Conservation (phyloP, 2,329 filamentous ascomycete species). For the Plectosphaerella cucumerina region DNA sequence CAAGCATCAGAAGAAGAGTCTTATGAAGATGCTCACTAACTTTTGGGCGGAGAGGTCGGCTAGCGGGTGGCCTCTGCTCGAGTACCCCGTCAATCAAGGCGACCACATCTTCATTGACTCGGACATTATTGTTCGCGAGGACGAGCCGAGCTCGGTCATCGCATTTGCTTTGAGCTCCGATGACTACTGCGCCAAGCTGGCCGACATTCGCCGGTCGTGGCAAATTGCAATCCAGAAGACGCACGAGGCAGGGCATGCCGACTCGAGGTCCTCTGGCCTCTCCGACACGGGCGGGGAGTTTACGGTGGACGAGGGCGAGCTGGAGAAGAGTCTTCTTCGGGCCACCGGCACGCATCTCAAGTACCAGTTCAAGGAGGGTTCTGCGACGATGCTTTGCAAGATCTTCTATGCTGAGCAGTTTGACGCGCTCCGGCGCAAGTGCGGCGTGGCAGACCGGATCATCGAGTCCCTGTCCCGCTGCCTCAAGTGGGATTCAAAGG, state of each 20-base stretch:
- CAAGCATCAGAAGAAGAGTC: constrained; percentile 86
- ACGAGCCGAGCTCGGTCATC: constrained; percentile 94
- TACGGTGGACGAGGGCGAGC: constrained; percentile 59
- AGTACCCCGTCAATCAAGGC: constrained; percentile 82
- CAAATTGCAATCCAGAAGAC: constrained; percentile 14
- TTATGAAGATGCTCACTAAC: constrained; percentile 93
- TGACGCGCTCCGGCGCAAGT: constrained; percentile 88
- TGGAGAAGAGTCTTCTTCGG: constrained; percentile 81
- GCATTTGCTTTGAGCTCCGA: constrained; percentile 85
- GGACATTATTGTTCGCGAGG: constrained; percentile 93
- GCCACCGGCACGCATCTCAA: constrained; percentile 89
- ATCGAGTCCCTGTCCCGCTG: constrained; percentile 93
- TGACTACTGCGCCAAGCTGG: constrained; percentile 80
- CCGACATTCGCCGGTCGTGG: constrained; percentile 44
- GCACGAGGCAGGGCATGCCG: constrained; percentile 14
- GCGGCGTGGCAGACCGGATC: constrained; percentile 88
- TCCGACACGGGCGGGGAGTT: constrained; percentile 30
- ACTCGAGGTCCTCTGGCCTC: constrained; percentile 22
- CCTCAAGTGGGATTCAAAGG: constrained; percentile 96
- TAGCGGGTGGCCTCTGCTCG: constrained; percentile 86
- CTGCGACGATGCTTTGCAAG: constrained; percentile 95
- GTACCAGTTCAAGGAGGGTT: constrained; percentile 90
- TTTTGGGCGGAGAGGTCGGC: constrained; percentile 98
- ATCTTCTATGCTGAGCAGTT: constrained; percentile 99
- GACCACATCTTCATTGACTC: constrained; percentile 98